phyloP scores from a whole-genome alignment of 2,329 filamentous ascomycete species.

The Diplodia corticola region DNA sequence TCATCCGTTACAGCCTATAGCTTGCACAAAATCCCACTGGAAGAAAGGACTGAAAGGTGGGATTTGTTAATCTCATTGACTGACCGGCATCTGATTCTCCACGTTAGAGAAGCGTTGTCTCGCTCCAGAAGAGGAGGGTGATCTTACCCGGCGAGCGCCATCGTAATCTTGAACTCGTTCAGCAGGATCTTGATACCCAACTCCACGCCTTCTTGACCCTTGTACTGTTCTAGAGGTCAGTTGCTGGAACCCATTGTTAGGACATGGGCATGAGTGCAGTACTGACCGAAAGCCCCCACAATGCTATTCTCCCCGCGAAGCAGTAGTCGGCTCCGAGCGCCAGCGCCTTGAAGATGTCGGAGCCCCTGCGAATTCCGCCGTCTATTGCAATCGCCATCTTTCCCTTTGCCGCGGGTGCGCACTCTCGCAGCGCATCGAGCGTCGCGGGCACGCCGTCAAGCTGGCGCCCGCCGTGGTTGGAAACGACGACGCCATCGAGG shows the following conservation, averaged over 20 bases:
- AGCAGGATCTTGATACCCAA: constrained; percentile 46
- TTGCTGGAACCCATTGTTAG: no score
- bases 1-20: not conserved
- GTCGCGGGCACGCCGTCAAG: constrained; percentile 57
- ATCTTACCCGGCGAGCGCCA: constrained; percentile 32
- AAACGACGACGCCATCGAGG: constrained; percentile 50
- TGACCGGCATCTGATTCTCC: not conserved
- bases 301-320: constrained; percentile 50
- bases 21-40: constrained; percentile 11
- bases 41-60: constrained; percentile 8
- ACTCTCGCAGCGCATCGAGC: constrained; percentile 50
- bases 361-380: constrained; percentile 56
- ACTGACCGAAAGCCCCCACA: constrained; percentile 52
- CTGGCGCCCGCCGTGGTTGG: constrained; percentile 61
- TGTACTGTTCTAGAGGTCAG: constrained; percentile 31
- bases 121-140: no score
- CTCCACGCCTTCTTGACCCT: constrained; percentile 42
- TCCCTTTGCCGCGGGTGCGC: constrained; percentile 42
- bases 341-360: constrained; percentile 60
- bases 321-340: constrained; percentile 53
- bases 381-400: constrained; percentile 64
- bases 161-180: constrained; percentile 33
- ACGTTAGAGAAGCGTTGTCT: not conserved
- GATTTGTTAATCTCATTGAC: constrained; percentile 23
- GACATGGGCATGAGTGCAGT: no score